phyloP scores from a whole-genome alignment of 352 stramenopile species.

The Blastocystis sp. region DNA sequence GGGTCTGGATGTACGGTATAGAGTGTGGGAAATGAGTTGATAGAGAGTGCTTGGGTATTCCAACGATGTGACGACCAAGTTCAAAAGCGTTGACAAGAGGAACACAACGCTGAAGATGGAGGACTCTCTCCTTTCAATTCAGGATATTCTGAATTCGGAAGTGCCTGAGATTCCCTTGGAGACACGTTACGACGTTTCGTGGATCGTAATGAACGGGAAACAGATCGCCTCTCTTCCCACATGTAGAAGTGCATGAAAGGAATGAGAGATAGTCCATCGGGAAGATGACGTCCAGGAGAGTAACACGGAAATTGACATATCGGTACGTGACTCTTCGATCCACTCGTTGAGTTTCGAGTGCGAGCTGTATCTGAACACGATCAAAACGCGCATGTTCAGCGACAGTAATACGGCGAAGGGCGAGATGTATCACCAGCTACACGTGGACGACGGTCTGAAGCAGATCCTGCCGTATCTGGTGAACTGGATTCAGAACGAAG shows the following conservation, averaged over 20 bases:
- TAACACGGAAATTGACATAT: background rate
- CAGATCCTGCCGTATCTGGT: constrained; percentile 43
- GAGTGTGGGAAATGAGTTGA: background rate
- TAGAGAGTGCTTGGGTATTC: constrained; percentile 24
- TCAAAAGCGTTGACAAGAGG: background rate
- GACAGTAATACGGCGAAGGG: background rate
- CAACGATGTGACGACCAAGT: background rate
- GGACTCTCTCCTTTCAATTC: background rate
- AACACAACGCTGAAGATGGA: background rate
- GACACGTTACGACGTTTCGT: background rate
- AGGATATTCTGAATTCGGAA: background rate
- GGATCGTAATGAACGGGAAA: constrained; percentile 20
- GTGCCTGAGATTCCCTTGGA: constrained; percentile 29
- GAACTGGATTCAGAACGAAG: constrained; percentile 29
- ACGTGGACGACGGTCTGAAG: constrained; percentile 28
- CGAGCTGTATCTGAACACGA: constrained; percentile 37
- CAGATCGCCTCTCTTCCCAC: background rate
- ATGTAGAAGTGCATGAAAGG: background rate
- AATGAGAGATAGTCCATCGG: background rate
- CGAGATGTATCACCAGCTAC: constrained; percentile 38
- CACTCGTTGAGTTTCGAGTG: constrained; percentile 27
- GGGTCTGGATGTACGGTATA: background rate
- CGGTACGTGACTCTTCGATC: background rate
- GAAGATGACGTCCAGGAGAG: background rate
- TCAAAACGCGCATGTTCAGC: constrained; percentile 25